Conservation (phyloP, 495 filamentous ascomycete genomes). For the Penicillium flavigenum region DNA sequence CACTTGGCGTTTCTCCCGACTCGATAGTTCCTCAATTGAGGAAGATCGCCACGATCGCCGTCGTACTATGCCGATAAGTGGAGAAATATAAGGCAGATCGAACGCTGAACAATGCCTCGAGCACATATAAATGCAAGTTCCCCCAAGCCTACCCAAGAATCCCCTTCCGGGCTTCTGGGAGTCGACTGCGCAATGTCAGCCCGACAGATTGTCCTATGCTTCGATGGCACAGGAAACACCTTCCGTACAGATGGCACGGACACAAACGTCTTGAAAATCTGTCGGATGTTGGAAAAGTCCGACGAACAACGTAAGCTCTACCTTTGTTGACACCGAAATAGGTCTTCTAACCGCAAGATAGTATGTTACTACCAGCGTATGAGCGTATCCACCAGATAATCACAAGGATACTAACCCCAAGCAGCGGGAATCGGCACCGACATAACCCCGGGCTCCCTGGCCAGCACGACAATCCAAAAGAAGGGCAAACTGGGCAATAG, state of each 20-base stretch:
- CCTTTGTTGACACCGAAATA: not conserved
- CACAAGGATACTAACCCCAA: conserved; percentile 26
- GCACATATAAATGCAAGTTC: not conserved
- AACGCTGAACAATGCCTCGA: not conserved
- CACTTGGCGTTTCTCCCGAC: not conserved
- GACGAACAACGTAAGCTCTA: conserved; percentile 11
- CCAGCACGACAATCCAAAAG: not conserved
- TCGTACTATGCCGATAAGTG: conserved; percentile 2
- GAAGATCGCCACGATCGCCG: conserved; percentile 7
- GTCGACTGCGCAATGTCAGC: not conserved
- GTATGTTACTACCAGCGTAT: conserved; percentile 17
- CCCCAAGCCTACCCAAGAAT: not conserved
- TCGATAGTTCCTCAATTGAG: not conserved
- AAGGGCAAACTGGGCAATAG: conserved; percentile 55
- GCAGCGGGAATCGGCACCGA: conserved; percentile 43
- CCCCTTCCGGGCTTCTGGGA: not conserved
- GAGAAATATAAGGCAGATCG: not conserved
- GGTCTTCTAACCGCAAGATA: not conserved
- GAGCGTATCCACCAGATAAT: not conserved
- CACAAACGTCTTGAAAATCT: conserved; percentile 15
- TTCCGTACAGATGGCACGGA: conserved; percentile 9
- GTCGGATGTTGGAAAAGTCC: conserved; percentile 10
- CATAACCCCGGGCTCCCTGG: conserved; percentile 10
- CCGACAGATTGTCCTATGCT: conserved; percentile 14
- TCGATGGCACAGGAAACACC: conserved; percentile 16